Evolutionary conservation across 1,284 basidiomycete genomes (phyloP).

Genomic region (Naganishia liquefaciens): DNA sequence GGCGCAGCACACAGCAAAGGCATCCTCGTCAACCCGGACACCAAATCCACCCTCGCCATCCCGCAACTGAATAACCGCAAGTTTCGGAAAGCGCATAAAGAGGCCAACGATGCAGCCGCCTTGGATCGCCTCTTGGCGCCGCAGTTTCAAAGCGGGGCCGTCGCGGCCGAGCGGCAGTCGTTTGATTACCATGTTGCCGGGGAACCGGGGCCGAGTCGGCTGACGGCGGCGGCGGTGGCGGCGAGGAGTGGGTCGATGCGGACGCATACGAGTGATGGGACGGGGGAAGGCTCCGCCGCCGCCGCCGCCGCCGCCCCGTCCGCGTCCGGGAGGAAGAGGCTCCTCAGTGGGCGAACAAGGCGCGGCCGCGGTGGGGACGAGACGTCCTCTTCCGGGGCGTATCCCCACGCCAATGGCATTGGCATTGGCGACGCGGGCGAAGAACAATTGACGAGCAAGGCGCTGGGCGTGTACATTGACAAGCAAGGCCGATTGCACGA

Average conservation of each 20-base stretch:
- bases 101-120: slow-evolving; percentile 33
- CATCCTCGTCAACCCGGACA: slow-evolving; percentile 31
- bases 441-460: slow-evolving; percentile 27
- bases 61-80: slow-evolving; percentile 28
- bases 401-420: too few relatives aligned
- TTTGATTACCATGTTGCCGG: slow-evolving; percentile 21
- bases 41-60: slow-evolving; percentile 29
- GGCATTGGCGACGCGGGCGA: background rate
- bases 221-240: background rate
- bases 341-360: slow-evolving; percentile 13
- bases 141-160: slow-evolving; percentile 25
- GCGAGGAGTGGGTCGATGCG: slow-evolving; percentile 10
- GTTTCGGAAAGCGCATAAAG: slow-evolving; percentile 29
- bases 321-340: slow-evolving; percentile 8
- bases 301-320: too few relatives aligned
- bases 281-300: slow-evolving; percentile 8
- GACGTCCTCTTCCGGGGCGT: too few relatives aligned
- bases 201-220: slow-evolving; percentile 3
- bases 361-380: too few relatives aligned
- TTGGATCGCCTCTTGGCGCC: slow-evolving; percentile 30
- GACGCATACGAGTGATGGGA: slow-evolving; percentile 24
- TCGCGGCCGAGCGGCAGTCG: slow-evolving; percentile 25
- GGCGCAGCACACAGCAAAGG: slow-evolving; percentile 29
- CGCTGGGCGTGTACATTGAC: slow-evolving; percentile 50
- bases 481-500: slow-evolving; percentile 50